Evolutionary conservation across 2,329 filamentous ascomycete species (phyloP), one percentile per base, ranked within the genome.

Genomic region (Neonectria sp.): DNA sequence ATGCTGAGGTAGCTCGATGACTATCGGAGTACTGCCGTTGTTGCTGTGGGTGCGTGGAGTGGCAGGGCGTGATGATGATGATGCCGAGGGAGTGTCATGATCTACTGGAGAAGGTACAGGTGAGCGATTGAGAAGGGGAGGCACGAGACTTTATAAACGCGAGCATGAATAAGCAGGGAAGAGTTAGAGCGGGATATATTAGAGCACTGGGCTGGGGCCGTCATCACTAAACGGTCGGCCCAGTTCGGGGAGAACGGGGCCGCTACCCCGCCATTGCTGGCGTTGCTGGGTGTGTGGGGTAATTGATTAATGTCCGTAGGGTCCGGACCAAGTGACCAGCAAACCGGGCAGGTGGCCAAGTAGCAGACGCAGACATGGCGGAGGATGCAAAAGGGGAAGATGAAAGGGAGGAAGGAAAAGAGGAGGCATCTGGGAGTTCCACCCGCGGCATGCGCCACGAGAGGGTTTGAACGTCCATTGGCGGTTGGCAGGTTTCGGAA

Each of bases 1-100:
- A 52, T 78, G 70, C 29, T 80, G 73, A 27, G 86, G 86, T 4
- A 86, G 71, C 68, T 87, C 84, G 66, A 89, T 90, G 46, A 85
- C 80, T 71, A 90, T 89, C 56, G 89, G 88, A 45, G 80, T 80
- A 73, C 82, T 86, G 73, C 65, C 27, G 49, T 60, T 73, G 33
- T 57, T 72, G 63, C 43, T 71, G 40, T n/a, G 37, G 37, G n/a
- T 45, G 74, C 60, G 70, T 61, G 58, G 75, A 51, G 63, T 73
- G 55, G 55, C 70, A 58, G 74, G 65, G 57, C 69, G 72, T 62
- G 71, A 73, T n/a, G 69, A 68, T 46, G 69, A 68, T 46, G 69
- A 62, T 55, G 62, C 49, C 58, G 68, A 69, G 45, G 60, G 51
- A 46, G 67, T 62, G 11, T 66, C 69, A 65, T 65, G 55, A 55